A percentile compares a stretch with the other conserved stretches of the same genome.
Evolutionary conservation across 345 rosid species (phyloP).

Genomic region (Eucalyptus polyanthemos): DNA sequence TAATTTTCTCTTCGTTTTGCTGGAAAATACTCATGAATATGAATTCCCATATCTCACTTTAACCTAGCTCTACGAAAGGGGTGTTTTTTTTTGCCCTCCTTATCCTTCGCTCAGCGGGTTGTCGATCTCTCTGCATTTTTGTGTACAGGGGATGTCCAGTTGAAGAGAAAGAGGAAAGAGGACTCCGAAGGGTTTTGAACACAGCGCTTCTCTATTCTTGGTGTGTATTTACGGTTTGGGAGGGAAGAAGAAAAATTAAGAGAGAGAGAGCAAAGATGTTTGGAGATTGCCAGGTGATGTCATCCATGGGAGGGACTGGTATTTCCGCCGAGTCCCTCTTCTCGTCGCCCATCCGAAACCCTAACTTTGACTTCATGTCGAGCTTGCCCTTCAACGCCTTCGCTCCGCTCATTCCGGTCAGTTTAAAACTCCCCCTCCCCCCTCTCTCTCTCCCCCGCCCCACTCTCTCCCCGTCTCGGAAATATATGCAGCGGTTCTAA

Average conservation of each 20-base stretch:
- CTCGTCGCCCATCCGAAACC: conserved; percentile 59
- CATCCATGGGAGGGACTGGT: conserved; percentile 48
- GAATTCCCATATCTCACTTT: not conserved
- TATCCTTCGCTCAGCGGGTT: not conserved
- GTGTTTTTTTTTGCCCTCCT: not conserved
- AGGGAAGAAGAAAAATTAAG: not conserved
- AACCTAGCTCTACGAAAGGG: not conserved
- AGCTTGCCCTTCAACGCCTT: conserved; percentile 48
- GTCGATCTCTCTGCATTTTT: not conserved
- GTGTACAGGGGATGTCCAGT: not conserved
- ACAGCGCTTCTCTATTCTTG: not conserved
- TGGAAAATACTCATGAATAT: not conserved
- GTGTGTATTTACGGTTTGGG: not conserved
- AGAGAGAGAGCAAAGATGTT: conserved; percentile 22
- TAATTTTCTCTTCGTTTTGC: not conserved
- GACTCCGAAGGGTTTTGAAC: not conserved
- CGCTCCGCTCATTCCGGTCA: conserved; percentile 52
- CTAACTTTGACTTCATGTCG: conserved; percentile 56
- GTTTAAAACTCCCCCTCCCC: not conserved
- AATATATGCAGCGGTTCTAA: not conserved
- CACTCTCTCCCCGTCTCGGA: not conserved
- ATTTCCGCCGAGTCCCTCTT: conserved; percentile 47
- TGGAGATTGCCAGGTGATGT: conserved; percentile 62
- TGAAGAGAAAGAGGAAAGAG: not conserved
- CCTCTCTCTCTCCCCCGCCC: too few species aligned